Evolutionary conservation across 192 early-diverging fungal species (phyloP).

Genomic region (Dispira parvispora): DNA sequence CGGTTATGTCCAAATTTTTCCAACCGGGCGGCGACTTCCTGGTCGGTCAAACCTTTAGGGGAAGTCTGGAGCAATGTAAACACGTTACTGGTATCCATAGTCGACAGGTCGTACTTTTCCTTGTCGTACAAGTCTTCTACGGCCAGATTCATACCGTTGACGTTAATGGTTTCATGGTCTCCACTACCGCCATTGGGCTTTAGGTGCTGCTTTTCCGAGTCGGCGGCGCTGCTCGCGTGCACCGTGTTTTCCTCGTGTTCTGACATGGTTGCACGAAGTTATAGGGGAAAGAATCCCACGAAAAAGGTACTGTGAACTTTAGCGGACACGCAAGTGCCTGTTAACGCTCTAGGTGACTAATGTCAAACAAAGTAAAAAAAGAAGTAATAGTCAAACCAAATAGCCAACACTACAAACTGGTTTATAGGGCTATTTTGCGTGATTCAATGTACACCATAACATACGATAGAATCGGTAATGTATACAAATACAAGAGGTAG

Average conservation of each 20-base stretch:
- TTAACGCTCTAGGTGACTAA: not conserved
- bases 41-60: slow-evolving; percentile 39
- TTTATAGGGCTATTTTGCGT: not conserved
- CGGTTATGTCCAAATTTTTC: slow-evolving; percentile 53
- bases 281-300: not conserved
- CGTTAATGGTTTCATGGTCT: slow-evolving; percentile 23
- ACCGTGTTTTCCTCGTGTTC: slow-evolving; percentile 10
- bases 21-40: slow-evolving; percentile 42
- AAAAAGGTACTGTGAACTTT: not conserved
- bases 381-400: not conserved
- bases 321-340: too few species aligned
- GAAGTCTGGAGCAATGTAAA: slow-evolving; percentile 49
- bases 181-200: too few species aligned
- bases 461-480: not conserved
- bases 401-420: not conserved
- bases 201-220: not conserved
- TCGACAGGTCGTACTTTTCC: slow-evolving; percentile 62
- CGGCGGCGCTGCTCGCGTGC: not conserved
- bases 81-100: slow-evolving; percentile 56
- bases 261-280: not conserved
- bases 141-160: slow-evolving; percentile 39
- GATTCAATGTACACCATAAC: too few species aligned
- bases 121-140: slow-evolving; percentile 64
- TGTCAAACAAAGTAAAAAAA: not conserved
- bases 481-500: not conserved